phyloP scores from a whole-genome alignment of 2,329 filamentous ascomycete genomes.

The Colletotrichum paranaense region DNA sequence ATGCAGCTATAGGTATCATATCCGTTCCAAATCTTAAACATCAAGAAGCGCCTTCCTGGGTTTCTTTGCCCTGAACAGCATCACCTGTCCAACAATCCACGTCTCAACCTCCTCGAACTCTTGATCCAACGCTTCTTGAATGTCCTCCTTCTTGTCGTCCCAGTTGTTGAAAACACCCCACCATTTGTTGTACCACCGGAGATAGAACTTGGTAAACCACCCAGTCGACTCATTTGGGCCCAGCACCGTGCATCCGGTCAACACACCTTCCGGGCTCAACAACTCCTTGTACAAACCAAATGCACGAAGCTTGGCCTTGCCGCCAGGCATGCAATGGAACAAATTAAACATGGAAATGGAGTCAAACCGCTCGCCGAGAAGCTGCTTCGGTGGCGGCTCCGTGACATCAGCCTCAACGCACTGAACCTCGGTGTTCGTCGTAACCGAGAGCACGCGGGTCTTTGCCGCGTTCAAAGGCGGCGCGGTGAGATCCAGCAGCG shows the following conservation, averaged over 20 bases:
- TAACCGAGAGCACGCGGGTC: constrained; percentile 39
- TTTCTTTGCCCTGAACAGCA: constrained; percentile 51
- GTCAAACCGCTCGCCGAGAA: constrained; percentile 47
- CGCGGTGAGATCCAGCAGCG: constrained; percentile 50
- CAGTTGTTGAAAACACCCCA: constrained; percentile 52
- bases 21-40: background rate
- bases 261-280: constrained; percentile 48
- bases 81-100: constrained; percentile 48
- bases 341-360: constrained; percentile 57
- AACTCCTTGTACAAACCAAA: constrained; percentile 46
- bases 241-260: constrained; percentile 52
- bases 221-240: constrained; percentile 43
- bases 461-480: constrained; percentile 45
- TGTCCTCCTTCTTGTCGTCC: constrained; percentile 47
- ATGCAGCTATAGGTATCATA: background rate
- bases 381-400: constrained; percentile 42
- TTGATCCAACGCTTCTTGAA: constrained; percentile 46
- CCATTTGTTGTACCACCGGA: constrained; percentile 45
- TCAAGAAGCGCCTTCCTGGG: constrained; percentile 41
- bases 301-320: constrained; percentile 43
- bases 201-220: constrained; percentile 40
- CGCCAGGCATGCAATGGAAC: constrained; percentile 53
- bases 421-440: constrained; percentile 38
- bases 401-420: constrained; percentile 50
- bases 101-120: constrained; percentile 53